Evolutionary conservation across 2,329 filamentous ascomycete genomes (phyloP), one percentile per base, ranked within the genome.

Genomic region (Orbilia ellipsospora): DNA sequence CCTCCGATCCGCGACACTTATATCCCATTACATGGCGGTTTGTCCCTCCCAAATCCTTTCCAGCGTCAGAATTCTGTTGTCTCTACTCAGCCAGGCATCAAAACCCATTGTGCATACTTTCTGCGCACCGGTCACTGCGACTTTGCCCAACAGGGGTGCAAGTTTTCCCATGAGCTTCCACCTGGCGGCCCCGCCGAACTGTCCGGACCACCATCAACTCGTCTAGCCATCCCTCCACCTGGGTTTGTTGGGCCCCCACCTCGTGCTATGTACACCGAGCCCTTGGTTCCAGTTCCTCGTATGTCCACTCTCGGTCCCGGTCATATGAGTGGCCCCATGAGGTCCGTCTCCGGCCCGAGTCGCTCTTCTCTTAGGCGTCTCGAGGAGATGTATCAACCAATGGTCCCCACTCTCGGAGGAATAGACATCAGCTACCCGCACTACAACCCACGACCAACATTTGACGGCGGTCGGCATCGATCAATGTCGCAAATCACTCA

Each of bases 101-200:
- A 77, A 28, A 77, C 73, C 31, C 73, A 77, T 28, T 77, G 73
- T 31, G 61, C 73, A 4, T 77, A 36, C 50, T 77, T 72, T 26
- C 44, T 77, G 12, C 73, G 73, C 31, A 77, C 73, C n/a, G 73
- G 73, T 31, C 73, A 70, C 31, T 77, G 73, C 23, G 73, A 77
- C 20, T 77, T 77, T 59, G 66, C 66, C n/a, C 73, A 77, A 50
- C 73, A 77, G 50, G 73, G 73, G 18, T 77, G 73, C 50, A 77
- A 72, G 28, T 77, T 77, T 28, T 77, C 73, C 1, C 73, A 77
- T 20, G 73, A 77, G 18, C 66, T 70, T 31, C 73, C 73, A 10
- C 72, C 72, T 42, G 72, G 72, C 40, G 72, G 72, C 26, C 15
- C 55, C 7, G 59, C 51, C 15, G 72, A 75, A 42, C 54, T 75